Evolutionary conservation across 768 basidiomycete genomes (phyloP).

Genomic region (Tulasnella sp.): DNA sequence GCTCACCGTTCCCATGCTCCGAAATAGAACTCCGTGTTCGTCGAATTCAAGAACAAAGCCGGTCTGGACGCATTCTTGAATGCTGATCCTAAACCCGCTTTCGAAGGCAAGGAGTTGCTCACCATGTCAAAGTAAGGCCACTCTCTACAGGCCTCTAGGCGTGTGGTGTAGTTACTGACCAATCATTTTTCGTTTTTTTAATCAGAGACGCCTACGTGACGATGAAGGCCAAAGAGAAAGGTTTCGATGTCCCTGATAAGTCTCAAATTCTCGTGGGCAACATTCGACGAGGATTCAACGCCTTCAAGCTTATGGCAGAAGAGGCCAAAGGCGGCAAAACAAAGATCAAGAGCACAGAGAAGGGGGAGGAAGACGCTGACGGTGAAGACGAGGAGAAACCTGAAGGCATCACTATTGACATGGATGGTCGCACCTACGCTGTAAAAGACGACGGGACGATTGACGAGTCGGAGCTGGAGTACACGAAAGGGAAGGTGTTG

Average conservation of each 20-base stretch:
- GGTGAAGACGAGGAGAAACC: constrained; percentile 42
- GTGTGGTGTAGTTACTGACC: constrained; percentile 56
- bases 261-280: constrained; percentile 44
- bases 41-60: constrained; percentile 72
- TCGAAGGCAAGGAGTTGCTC: constrained; percentile 67
- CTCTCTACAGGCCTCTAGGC: neutral
- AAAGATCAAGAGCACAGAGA: constrained; percentile 38
- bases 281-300: constrained; percentile 60
- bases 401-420: constrained; percentile 6
- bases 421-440: constrained; percentile 39
- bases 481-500: constrained; percentile 51
- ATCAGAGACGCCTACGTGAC: constrained; percentile 18
- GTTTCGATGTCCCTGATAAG: constrained; percentile 59
- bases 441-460: constrained; percentile 45
- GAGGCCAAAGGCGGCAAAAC: constrained; percentile 32
- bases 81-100: constrained; percentile 76
- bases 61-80: constrained; percentile 71
- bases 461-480: constrained; percentile 44
- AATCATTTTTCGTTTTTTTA: constrained; percentile 36
- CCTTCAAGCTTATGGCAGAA: constrained; percentile 60
- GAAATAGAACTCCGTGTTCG: constrained; percentile 81
- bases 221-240: constrained; percentile 48
- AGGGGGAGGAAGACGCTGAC: constrained; percentile 24
- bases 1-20: neutral
- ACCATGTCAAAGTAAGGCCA: constrained; percentile 81